Conservation (phyloP, 805 yeast species). For the Suhomyces xylopsoci region DNA sequence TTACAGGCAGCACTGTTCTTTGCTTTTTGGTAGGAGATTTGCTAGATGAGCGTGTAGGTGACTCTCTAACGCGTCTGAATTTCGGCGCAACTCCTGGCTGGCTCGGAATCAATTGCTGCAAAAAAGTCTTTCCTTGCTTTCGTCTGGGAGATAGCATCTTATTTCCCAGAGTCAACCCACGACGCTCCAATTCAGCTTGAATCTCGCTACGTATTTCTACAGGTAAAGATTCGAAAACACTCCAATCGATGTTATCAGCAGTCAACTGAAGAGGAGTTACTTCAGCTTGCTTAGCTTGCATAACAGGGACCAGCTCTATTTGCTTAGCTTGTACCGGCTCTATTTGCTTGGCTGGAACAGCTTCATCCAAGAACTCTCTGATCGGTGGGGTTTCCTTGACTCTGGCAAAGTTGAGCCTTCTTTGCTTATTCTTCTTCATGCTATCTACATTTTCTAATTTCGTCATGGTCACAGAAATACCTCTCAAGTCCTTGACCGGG, state of each 20-base stretch:
- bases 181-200: conserved; percentile 45
- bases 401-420: conserved; percentile 18
- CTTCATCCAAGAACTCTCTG: conserved; percentile 9
- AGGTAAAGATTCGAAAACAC: conserved; percentile 65
- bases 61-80: conserved; percentile 30
- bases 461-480: conserved; percentile 69
- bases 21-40: conserved; percentile 15
- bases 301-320: conserved; percentile 6
- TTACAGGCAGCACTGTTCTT: conserved; percentile 14
- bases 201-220: conserved; percentile 62
- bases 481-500: conserved; percentile 69
- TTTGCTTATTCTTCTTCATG: conserved; percentile 20
- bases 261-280: background rate
- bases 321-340: conserved; percentile 6
- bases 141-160: background rate
- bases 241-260: conserved; percentile 54
- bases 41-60: conserved; percentile 26
- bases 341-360: conserved; percentile 5
- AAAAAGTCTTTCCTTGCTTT: conserved; percentile 20
- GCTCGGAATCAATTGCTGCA: conserved; percentile 38
- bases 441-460: conserved; percentile 43
- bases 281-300: background rate
- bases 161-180: conserved; percentile 26
- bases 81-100: conserved; percentile 27
- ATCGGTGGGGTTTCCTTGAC: background rate